Evolutionary conservation across 2,329 filamentous ascomycete genomes (phyloP).

Genomic region (Penicillium psychrosexuale): DNA sequence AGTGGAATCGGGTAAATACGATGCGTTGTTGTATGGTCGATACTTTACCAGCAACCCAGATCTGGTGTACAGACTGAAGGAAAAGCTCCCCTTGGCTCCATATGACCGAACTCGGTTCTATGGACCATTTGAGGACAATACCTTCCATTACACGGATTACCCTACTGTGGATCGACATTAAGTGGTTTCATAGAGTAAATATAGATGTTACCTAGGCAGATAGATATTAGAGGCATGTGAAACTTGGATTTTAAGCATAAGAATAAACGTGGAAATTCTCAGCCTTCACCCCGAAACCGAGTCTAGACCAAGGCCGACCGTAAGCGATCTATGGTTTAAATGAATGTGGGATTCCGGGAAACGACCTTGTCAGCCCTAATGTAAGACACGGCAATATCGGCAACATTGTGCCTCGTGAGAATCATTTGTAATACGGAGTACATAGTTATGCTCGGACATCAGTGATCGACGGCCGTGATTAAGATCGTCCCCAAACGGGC

Average conservation of each 20-base stretch:
- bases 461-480: not conserved
- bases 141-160: constrained; percentile 33
- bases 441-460: not conserved
- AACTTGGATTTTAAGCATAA: not conserved
- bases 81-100: constrained; percentile 38
- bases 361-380: not conserved
- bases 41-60: constrained; percentile 53
- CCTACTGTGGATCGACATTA: constrained; percentile 10
- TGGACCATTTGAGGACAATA: constrained; percentile 37
- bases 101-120: constrained; percentile 50
- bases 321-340: not conserved
- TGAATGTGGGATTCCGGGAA: not conserved
- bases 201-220: not conserved
- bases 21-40: constrained; percentile 49
- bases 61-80: constrained; percentile 45
- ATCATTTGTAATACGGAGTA: not conserved
- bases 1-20: constrained; percentile 48
- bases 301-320: not conserved
- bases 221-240: not conserved
- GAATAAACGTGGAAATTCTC: not conserved
- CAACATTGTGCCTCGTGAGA: no score
- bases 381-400: no score
- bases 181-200: not conserved
- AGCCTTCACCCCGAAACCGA: no score
- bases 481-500: not conserved